These are phyloP conservation scores for Lipomyces kockii DNA, from an alignment of 805 yeast genomes.

Conservation along the genomic window DNA sequence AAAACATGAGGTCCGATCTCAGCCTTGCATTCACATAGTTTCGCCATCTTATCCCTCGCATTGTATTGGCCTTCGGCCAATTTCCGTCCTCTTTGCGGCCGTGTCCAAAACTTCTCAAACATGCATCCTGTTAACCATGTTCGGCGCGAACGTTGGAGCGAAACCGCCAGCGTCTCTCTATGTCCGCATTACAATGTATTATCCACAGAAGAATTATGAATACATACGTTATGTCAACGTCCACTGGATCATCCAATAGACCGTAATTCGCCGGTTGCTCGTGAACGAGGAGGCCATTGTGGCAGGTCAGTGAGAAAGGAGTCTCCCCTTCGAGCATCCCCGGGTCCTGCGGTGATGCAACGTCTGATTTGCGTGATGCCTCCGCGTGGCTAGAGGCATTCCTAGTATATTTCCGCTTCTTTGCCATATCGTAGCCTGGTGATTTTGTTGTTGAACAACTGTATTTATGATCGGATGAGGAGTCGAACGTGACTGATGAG, in stretches of 20 bases:
- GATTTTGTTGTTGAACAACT: neutral
- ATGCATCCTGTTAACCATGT: constrained; percentile 67
- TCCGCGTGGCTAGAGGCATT: neutral
- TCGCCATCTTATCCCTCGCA: constrained; percentile 86
- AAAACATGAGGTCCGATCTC: constrained; percentile 83
- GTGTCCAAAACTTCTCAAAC: constrained; percentile 81
- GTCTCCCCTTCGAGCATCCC: neutral
- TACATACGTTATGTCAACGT: constrained; percentile 68
- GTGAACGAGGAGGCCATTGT: constrained; percentile 61
- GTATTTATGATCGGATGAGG: neutral
- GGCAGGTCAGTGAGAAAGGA: neutral
- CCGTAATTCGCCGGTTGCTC: constrained; percentile 65
- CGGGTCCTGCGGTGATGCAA: neutral
- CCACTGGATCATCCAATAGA: constrained; percentile 65
- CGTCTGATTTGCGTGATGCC: neutral
- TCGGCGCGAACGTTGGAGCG: constrained; percentile 74
- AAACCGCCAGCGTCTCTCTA: constrained; percentile 21
- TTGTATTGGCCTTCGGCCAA: constrained; percentile 54
- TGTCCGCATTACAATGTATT: neutral
- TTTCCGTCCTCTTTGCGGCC: constrained; percentile 62
- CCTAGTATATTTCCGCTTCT: constrained; percentile 4
- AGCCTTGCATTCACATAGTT: constrained; percentile 75
- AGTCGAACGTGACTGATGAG: neutral
- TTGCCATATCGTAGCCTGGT: neutral
- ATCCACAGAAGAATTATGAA: neutral